Percentiles rank a stretch among this genome's conserved stretches.
Evolutionary conservation across 148 eudicot species (phyloP).

Genomic region (Vaccinium macrocarpon): DNA sequence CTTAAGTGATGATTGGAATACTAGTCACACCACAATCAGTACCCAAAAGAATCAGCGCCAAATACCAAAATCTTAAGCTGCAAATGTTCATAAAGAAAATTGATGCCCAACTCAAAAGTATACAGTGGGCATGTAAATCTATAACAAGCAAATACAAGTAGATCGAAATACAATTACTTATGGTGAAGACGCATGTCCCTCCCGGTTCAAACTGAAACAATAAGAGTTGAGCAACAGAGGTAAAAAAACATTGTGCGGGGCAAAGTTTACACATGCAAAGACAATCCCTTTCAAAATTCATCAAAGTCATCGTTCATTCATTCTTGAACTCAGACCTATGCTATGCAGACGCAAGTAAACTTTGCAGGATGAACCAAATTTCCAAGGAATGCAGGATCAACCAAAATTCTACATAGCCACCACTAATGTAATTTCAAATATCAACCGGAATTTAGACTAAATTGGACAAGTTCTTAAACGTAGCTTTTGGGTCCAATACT

Average conservation of each 20-base stretch:
- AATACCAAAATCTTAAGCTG: slow-evolving; percentile 2
- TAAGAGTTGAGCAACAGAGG: background rate
- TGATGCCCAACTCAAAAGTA: background rate
- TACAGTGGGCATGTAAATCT: too few species aligned
- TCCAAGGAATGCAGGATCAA: background rate
- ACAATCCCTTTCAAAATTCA: background rate
- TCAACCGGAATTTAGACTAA: background rate
- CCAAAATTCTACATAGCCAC: background rate
- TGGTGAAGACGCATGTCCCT: background rate
- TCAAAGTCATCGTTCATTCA: background rate
- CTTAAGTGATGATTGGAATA: background rate
- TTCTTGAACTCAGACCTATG: background rate
- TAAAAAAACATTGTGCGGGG: too few species aligned
- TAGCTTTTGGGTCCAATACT: background rate
- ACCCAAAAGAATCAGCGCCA: background rate
- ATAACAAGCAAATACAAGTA: background rate
- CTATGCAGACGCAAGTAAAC: background rate
- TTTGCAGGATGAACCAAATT: background rate
- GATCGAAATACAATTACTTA: background rate
- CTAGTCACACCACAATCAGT: background rate
- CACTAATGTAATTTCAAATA: background rate
- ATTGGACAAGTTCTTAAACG: background rate
- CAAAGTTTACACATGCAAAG: background rate
- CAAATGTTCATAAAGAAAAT: background rate
- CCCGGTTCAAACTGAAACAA: background rate